These are phyloP conservation scores for Porogramme epimiltina DNA, from an alignment of 1,284 basidiomycete species.

Conservation along the genomic window DNA sequence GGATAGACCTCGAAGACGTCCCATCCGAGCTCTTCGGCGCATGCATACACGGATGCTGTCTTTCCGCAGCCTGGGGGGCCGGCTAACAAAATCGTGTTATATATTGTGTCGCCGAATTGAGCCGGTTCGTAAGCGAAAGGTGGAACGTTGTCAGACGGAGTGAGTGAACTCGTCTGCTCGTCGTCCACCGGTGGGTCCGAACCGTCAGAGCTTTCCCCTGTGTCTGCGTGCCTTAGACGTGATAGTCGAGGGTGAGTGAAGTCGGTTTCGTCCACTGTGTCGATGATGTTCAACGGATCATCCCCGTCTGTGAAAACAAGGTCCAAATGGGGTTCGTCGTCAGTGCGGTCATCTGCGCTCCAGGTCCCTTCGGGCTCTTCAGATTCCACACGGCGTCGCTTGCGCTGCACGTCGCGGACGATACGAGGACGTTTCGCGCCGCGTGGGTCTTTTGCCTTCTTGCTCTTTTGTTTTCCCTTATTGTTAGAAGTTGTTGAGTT, in stretches of 20 bases:
- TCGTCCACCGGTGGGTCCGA: neutral
- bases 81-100: slow-evolving; percentile 83
- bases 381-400: slow-evolving; percentile 51
- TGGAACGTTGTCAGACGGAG: neutral
- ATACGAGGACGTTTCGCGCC: slow-evolving; percentile 52
- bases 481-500: slow-evolving; percentile 12
- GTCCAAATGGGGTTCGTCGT: slow-evolving; percentile 34
- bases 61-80: slow-evolving; percentile 91
- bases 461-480: slow-evolving; percentile 23
- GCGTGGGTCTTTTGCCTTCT: slow-evolving; percentile 22
- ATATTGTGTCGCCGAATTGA: slow-evolving; percentile 53
- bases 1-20: slow-evolving; percentile 97
- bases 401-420: slow-evolving; percentile 49
- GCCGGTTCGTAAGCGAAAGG: slow-evolving; percentile 17
- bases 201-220: neutral
- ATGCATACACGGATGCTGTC: slow-evolving; percentile 91
- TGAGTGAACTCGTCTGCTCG: slow-evolving; percentile 1
- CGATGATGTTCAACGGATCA: slow-evolving; percentile 21
- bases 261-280: slow-evolving; percentile 35
- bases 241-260: slow-evolving; percentile 21
- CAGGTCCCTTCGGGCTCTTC: slow-evolving; percentile 54
- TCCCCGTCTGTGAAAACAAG: slow-evolving; percentile 35
- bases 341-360: slow-evolving; percentile 44
- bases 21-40: slow-evolving; percentile 91
- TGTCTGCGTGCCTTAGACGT: slow-evolving; percentile 17